phyloP scores from a whole-genome alignment of 2,329 filamentous ascomycete genomes.

The Epichloe typhina region DNA sequence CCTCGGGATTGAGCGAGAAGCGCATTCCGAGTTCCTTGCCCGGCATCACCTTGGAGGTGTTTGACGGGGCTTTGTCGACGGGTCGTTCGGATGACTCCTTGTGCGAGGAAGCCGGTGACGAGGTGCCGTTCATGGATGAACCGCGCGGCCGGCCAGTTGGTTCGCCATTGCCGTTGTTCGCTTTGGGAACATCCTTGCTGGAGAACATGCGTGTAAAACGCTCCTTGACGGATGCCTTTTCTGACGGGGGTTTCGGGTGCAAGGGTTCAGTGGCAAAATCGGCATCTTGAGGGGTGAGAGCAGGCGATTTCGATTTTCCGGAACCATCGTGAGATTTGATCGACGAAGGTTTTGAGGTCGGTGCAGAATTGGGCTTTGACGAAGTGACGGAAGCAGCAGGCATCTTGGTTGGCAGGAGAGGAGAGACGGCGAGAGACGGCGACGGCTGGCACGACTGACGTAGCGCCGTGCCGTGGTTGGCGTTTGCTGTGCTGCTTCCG shows the following conservation, averaged over 20 bases:
- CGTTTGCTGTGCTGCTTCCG: neutral
- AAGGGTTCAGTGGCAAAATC: conserved; percentile 11
- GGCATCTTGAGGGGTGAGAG: conserved; percentile 27
- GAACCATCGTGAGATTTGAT: conserved; percentile 28
- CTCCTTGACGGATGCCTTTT: conserved; percentile 51
- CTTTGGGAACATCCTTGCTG: conserved; percentile 34
- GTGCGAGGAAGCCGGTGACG: conserved; percentile 26
- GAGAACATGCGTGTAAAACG: conserved; percentile 53
- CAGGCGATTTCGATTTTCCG: conserved; percentile 28
- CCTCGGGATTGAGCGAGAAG: conserved; percentile 36
- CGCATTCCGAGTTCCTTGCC: conserved; percentile 30
- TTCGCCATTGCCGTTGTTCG: conserved; percentile 21
- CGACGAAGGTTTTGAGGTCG: conserved; percentile 6
- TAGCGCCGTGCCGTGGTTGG: conserved; percentile 1
- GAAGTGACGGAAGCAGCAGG: conserved; percentile 3
- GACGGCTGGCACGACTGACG: neutral
- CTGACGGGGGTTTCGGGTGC: conserved; percentile 23
- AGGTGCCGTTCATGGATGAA: conserved; percentile 20
- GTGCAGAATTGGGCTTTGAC: conserved; percentile 5
- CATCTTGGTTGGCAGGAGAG: neutral
- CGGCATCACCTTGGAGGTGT: conserved; percentile 17
- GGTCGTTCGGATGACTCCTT: conserved; percentile 28
- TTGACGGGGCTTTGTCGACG: conserved; percentile 12
- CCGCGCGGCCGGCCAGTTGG: conserved; percentile 21
- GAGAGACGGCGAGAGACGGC: neutral